These are phyloP conservation scores for Ambrosiella xylebori DNA, from an alignment of 2,329 filamentous ascomycete species.

Conservation along the genomic window DNA sequence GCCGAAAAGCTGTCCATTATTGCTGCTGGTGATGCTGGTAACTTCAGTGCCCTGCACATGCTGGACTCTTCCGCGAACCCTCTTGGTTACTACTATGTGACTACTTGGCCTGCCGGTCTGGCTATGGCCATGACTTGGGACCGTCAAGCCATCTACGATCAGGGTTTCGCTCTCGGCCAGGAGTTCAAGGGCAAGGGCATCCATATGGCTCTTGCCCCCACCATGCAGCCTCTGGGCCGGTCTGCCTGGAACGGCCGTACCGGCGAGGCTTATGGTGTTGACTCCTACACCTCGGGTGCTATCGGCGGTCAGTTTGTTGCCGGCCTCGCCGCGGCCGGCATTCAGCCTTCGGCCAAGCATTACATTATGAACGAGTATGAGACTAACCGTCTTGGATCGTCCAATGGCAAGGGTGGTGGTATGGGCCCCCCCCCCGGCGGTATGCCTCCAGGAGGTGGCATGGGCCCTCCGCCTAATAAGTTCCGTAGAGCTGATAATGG, in stretches of 20 bases:
- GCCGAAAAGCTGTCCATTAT: constrained; percentile 66
- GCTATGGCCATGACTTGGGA: constrained; percentile 71
- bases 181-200: constrained; percentile 56
- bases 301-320: constrained; percentile 22
- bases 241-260: constrained; percentile 37
- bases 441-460: constrained; percentile 31
- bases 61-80: constrained; percentile 34
- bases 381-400: constrained; percentile 36
- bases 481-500: constrained; percentile 16
- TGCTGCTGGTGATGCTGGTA: constrained; percentile 58
- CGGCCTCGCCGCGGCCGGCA: constrained; percentile 22
- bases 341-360: constrained; percentile 36
- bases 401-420: constrained; percentile 15
- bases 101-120: constrained; percentile 64
- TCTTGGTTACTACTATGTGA: constrained; percentile 50
- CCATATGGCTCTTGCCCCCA: constrained; percentile 46
- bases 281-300: constrained; percentile 50
- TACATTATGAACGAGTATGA: constrained; percentile 67
- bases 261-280: constrained; percentile 47
- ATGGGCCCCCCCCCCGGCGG: neutral
- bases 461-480: constrained; percentile 18
- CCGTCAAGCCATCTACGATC: constrained; percentile 50
- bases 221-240: constrained; percentile 24
- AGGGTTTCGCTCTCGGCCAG: constrained; percentile 49
- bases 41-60: constrained; percentile 51